A percentile compares a stretch with the other conserved stretches of the same genome.
Conservation (phyloP, 495 filamentous ascomycete genomes). For the Hyaloscypha variabilis region DNA sequence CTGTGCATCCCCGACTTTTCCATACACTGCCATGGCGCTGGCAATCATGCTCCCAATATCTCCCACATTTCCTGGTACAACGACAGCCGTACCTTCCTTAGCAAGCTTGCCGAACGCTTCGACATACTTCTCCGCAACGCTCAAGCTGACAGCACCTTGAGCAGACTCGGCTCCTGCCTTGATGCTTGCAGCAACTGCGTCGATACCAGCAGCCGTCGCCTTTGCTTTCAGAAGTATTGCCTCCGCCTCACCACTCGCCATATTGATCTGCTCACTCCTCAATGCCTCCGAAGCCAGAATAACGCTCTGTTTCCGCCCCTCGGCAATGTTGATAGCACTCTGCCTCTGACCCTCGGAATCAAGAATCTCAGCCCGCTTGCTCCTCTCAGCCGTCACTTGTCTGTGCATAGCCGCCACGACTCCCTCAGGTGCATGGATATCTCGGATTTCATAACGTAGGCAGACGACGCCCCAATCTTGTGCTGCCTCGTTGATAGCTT, state of each 20-base stretch:
- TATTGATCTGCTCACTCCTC: conserved; percentile 87
- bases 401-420: conserved; percentile 98
- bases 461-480: conserved; percentile 96
- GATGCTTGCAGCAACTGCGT: conserved; percentile 78
- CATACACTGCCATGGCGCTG: conserved; percentile 92
- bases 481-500: conserved; percentile 96
- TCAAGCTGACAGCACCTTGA: conserved; percentile 79
- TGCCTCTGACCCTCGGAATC: conserved; percentile 96
- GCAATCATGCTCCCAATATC: conserved; percentile 98
- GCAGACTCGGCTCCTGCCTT: conserved; percentile 69
- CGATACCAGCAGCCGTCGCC: conserved; percentile 87
- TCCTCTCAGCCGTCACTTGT: conserved; percentile 94
- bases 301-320: conserved; percentile 92
- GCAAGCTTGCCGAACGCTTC: conserved; percentile 91
- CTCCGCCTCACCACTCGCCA: conserved; percentile 87
- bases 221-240: conserved; percentile 84
- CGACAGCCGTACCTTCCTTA: conserved; percentile 89
- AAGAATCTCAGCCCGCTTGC: conserved; percentile 95
- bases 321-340: conserved; percentile 96
- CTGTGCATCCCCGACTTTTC: conserved; percentile 89
- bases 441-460: conserved; percentile 94
- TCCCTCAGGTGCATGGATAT: conserved; percentile 92
- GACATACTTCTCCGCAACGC: conserved; percentile 96
- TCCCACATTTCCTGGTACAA: conserved; percentile 97
- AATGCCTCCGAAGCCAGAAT: conserved; percentile 96